A percentile compares a stretch with the other conserved stretches of the same genome.
Evolutionary conservation across 2,329 filamentous ascomycete genomes (phyloP).

Genomic region (Diaporthe citri): DNA sequence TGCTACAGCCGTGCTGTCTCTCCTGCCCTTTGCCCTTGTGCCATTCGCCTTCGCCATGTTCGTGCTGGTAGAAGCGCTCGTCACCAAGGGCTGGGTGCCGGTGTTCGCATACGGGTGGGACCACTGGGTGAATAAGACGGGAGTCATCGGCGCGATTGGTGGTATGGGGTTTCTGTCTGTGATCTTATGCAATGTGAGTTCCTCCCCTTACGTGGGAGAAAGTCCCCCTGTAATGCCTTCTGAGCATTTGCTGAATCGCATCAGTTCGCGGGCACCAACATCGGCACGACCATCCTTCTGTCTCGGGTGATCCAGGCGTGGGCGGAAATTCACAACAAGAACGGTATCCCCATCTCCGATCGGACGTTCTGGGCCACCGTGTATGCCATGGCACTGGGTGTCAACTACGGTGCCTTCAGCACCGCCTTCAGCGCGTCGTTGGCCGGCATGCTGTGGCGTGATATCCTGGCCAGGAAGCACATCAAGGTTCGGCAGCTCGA

Average conservation of each 20-base stretch:
- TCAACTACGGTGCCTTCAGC: constrained; percentile 82
- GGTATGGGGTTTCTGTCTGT: constrained; percentile 82
- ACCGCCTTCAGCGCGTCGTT: constrained; percentile 79
- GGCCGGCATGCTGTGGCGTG: constrained; percentile 79
- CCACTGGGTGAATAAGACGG: constrained; percentile 78
- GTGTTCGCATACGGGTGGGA: constrained; percentile 82
- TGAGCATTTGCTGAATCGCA: constrained; percentile 39
- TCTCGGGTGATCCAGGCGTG: constrained; percentile 78
- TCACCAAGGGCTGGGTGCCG: constrained; percentile 80
- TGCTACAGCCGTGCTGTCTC: constrained; percentile 71
- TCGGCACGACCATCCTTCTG: constrained; percentile 80
- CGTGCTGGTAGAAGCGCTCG: constrained; percentile 77
- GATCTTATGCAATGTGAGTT: constrained; percentile 77
- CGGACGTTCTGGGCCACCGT: constrained; percentile 80
- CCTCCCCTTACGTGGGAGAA: neutral
- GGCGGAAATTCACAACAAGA: constrained; percentile 68
- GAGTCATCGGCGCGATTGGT: constrained; percentile 75
- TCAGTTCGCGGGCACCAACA: constrained; percentile 82
- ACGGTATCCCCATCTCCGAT: constrained; percentile 65
- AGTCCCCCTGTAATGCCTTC: neutral
- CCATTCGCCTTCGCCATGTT: constrained; percentile 83
- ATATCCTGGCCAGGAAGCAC: constrained; percentile 76
- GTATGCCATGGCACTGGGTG: constrained; percentile 80
- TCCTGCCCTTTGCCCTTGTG: constrained; percentile 76
- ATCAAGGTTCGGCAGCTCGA: constrained; percentile 74